A percentile compares a stretch with the other conserved stretches of the same genome.
Evolutionary conservation across 2,329 filamentous ascomycete genomes (phyloP).

Genomic region (Seiridium unicorne): DNA sequence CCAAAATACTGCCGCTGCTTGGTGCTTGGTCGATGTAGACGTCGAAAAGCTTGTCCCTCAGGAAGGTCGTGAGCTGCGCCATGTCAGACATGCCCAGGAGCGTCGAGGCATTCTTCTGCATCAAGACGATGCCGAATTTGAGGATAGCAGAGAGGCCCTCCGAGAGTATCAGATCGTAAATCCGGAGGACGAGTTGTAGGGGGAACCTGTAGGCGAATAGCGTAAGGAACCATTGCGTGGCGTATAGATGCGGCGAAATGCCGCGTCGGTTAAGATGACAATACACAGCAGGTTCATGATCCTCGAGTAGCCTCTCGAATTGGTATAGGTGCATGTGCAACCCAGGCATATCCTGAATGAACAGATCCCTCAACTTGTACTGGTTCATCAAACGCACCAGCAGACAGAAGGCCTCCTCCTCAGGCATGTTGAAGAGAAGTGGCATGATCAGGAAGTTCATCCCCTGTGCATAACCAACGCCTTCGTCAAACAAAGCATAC

Average conservation of each 20-base stretch:
- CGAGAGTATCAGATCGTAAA: constrained; percentile 92
- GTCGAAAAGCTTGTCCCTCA: constrained; percentile 94
- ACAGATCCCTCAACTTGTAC: constrained; percentile 88
- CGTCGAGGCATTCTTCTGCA: constrained; percentile 85
- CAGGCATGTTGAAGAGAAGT: constrained; percentile 94
- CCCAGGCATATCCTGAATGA: constrained; percentile 94
- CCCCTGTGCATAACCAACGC: constrained; percentile 93
- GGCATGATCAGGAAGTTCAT: constrained; percentile 99
- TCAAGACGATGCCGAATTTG: constrained; percentile 90
- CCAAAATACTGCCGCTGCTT: constrained; percentile 86
- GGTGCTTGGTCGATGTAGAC: constrained; percentile 95
- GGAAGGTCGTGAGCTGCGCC: constrained; percentile 80
- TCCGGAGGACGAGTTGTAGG: constrained; percentile 89
- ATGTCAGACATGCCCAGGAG: constrained; percentile 88
- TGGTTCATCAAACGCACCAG: constrained; percentile 95
- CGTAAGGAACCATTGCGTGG: constrained; percentile 98
- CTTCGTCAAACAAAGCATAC: constrained; percentile 92
- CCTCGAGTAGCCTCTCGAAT: constrained; percentile 91
- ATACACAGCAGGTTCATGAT: constrained; percentile 89
- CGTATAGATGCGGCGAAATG: constrained; percentile 89
- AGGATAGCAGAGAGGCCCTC: constrained; percentile 92
- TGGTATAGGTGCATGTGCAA: constrained; percentile 91
- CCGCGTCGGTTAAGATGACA: constrained; percentile 87
- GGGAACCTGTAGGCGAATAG: constrained; percentile 98
- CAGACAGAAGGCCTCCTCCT: constrained; percentile 93